These are phyloP conservation scores for Fusarium avenaceum DNA, from an alignment of 2,329 filamentous ascomycete species.

Conservation along the genomic window DNA sequence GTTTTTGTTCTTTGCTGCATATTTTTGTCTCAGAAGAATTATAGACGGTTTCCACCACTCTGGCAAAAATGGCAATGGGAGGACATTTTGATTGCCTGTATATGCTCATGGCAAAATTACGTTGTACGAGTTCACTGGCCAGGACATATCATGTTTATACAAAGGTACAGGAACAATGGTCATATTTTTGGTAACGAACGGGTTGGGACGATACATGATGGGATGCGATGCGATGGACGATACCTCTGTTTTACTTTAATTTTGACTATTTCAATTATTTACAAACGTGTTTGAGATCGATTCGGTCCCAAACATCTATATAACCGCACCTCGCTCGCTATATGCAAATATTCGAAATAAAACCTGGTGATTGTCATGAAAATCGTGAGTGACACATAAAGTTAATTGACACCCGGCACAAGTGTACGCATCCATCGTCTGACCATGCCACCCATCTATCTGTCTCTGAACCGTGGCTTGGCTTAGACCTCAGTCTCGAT, in stretches of 20 bases:
- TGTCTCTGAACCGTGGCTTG: slow-evolving; percentile 32
- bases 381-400: not conserved
- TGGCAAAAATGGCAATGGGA: slow-evolving; percentile 17
- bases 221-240: slow-evolving; percentile 29
- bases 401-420: slow-evolving; percentile 4
- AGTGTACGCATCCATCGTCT: not conserved
- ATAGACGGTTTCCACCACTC: slow-evolving; percentile 39
- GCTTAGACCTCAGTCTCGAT: slow-evolving; percentile 77
- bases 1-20: slow-evolving; percentile 8
- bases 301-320: not conserved
- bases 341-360: slow-evolving; percentile 13
- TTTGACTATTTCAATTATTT: slow-evolving; percentile 21
- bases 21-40: slow-evolving; percentile 15
- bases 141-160: slow-evolving; percentile 5
- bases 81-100: slow-evolving; percentile 7
- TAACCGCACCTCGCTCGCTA: slow-evolving; percentile 32
- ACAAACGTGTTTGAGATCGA: not conserved
- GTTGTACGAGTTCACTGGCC: slow-evolving; percentile 19
- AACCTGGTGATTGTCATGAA: slow-evolving; percentile 4
- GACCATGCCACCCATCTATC: slow-evolving; percentile 6
- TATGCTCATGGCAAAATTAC: slow-evolving; percentile 15
- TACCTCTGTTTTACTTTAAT: slow-evolving; percentile 36
- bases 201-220: slow-evolving; percentile 39
- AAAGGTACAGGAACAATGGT: slow-evolving; percentile 6
- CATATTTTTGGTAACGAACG: slow-evolving; percentile 27